Evolutionary conservation across 345 rosid species (phyloP).

Genomic region (Eutrema yunnanense): DNA sequence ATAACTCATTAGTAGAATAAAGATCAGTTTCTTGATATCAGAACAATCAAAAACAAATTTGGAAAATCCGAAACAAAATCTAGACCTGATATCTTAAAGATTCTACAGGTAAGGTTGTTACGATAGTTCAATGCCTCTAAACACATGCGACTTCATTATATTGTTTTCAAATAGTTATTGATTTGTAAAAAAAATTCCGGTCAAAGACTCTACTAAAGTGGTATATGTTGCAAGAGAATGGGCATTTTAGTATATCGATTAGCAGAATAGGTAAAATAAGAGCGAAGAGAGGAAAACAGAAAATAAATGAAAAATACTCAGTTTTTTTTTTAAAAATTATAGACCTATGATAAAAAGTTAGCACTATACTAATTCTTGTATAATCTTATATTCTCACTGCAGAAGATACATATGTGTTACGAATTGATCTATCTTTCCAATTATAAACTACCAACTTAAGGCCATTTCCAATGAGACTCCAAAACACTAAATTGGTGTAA

Average conservation of each 20-base stretch:
- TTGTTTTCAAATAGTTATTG: neutral
- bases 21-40: constrained; percentile 9
- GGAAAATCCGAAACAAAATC: constrained; percentile 9
- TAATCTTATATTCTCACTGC: too few relatives aligned
- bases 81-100: constrained; percentile 15
- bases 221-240: constrained; percentile 2
- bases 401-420: neutral
- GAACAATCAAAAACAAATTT: neutral
- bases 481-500: too few relatives aligned
- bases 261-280: neutral
- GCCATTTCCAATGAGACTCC: too few relatives aligned
- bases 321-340: neutral
- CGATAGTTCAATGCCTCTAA: neutral
- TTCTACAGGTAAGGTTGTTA: constrained; percentile 18
- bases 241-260: neutral
- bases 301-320: neutral
- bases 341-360: too few relatives aligned
- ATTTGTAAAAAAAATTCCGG: neutral
- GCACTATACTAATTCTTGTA: too few relatives aligned
- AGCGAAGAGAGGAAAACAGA: neutral
- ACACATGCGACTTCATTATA: neutral
- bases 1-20: constrained; percentile 8
- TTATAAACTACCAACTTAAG: neutral
- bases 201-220: neutral
- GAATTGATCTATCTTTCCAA: neutral